These are phyloP conservation scores for Globisporangium camurandrum DNA, from an alignment of 352 stramenopile species.

Conservation along the genomic window DNA sequence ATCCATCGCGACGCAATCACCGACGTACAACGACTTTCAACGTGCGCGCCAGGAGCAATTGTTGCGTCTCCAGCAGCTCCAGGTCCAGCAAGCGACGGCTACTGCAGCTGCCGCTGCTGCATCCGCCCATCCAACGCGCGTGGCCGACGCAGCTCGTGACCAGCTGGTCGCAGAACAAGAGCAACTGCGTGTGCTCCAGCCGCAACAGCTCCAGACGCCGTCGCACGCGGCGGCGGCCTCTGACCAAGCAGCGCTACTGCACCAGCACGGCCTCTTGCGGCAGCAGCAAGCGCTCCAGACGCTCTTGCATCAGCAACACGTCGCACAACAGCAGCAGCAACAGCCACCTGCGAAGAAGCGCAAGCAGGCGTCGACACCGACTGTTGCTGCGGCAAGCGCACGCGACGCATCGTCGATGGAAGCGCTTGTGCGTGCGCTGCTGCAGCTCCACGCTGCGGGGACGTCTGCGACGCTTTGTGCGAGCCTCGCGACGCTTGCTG, in stretches of 20 bases:
- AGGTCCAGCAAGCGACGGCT: background rate
- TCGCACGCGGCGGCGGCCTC: constrained; percentile 8
- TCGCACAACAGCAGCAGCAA: constrained; percentile 6
- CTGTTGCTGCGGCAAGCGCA: background rate
- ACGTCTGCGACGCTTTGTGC: constrained; percentile 47
- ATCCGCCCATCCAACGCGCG: constrained; percentile 8
- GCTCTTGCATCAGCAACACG: constrained; percentile 16
- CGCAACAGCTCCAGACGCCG: constrained; percentile 19
- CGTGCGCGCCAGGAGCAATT: constrained; percentile 42
- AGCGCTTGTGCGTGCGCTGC: constrained; percentile 40
- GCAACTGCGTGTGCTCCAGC: constrained; percentile 21
- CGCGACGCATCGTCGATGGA: constrained; percentile 38
- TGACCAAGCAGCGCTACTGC: constrained; percentile 25
- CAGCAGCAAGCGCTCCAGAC: constrained; percentile 37
- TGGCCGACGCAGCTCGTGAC: constrained; percentile 28
- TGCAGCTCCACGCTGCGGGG: constrained; percentile 32
- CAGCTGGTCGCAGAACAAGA: constrained; percentile 47
- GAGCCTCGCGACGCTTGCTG: constrained; percentile 43
- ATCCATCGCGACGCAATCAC: background rate
- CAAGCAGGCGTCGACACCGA: constrained; percentile 24
- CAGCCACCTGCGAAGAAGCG: constrained; percentile 23
- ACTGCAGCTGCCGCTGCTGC: constrained; percentile 3
- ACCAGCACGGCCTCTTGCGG: constrained; percentile 40
- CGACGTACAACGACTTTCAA: constrained; percentile 30
- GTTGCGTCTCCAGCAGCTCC: constrained; percentile 37